Conservation (phyloP, 192 early-diverging fungal genomes). For the Chytriomyces hyalinus region DNA sequence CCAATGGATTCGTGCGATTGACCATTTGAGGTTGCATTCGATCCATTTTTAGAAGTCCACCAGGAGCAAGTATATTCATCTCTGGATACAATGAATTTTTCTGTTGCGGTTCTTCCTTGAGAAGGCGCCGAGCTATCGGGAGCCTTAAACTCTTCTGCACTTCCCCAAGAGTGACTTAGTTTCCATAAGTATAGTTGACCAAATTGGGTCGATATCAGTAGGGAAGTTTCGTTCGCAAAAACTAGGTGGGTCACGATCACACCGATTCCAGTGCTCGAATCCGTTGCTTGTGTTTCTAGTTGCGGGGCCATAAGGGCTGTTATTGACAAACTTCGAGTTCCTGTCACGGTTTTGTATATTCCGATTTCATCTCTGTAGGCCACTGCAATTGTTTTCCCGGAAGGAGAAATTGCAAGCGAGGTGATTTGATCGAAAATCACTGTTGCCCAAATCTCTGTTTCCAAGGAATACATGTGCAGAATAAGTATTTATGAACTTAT, state of each 20-base stretch:
- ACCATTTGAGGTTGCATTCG: not conserved
- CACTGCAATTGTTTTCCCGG: slow-evolving; percentile 8
- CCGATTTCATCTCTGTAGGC: not conserved
- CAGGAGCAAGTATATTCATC: slow-evolving; percentile 10
- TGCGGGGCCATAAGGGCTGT: not conserved
- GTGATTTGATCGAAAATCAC: not conserved
- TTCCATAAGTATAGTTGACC: slow-evolving; percentile 14
- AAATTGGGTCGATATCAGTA: slow-evolving; percentile 21
- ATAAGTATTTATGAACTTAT: not conserved
- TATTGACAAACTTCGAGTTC: not conserved
- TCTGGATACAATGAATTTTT: not conserved
- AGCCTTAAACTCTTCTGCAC: slow-evolving; percentile 8
- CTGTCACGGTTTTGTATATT: slow-evolving; percentile 11
- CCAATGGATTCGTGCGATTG: not conserved
- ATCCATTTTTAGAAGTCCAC: slow-evolving; percentile 1
- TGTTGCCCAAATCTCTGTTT: slow-evolving; percentile 15
- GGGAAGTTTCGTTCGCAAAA: slow-evolving; percentile 13
- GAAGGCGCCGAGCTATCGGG: not conserved
- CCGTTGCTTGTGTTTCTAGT: too few species aligned
- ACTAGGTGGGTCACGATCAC: not conserved
- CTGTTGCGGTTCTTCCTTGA: not conserved
- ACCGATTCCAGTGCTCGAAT: not conserved
- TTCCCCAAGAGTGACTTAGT: slow-evolving; percentile 13
- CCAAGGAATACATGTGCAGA: not conserved
- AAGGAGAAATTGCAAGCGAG: slow-evolving; percentile 8